Evolutionary conservation across 345 rosid genomes (phyloP).

Genomic region (Ceriops zippeliana): DNA sequence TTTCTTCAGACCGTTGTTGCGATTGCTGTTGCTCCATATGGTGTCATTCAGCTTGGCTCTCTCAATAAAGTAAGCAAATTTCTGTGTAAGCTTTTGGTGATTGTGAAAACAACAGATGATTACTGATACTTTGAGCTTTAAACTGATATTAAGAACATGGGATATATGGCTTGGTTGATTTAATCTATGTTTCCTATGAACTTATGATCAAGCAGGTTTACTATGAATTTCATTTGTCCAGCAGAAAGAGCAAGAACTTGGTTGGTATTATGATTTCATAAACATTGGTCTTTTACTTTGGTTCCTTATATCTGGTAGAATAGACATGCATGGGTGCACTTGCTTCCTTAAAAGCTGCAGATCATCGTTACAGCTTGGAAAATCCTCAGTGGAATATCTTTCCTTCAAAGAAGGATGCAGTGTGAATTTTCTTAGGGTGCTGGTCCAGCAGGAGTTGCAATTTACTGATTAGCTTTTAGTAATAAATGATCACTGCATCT

Average conservation of each 20-base stretch:
- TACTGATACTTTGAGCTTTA: constrained; percentile 5
- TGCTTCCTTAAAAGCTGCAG: background rate
- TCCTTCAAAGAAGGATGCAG: background rate
- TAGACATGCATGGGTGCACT: background rate
- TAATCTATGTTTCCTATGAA: no score
- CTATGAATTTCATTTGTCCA: no score
- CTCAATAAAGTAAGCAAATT: constrained; percentile 55
- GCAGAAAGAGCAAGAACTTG: no score
- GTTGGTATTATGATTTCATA: background rate
- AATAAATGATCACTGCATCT: background rate
- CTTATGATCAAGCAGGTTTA: no score
- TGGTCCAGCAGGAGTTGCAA: background rate
- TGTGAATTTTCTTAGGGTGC: background rate
- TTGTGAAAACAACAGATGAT: constrained; percentile 5
- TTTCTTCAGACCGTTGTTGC: constrained; percentile 63
- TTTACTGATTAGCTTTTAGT: no score
- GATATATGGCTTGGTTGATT: no score
- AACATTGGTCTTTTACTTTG: no score
- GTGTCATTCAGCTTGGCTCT: constrained; percentile 91
- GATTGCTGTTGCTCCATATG: constrained; percentile 69
- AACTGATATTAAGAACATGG: background rate
- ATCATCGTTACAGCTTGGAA: background rate
- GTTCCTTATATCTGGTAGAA: no score
- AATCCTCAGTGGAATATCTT: background rate
- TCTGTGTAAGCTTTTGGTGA: constrained; percentile 9